These are phyloP conservation scores for Clitocybe nebularis DNA, from an alignment of 1,284 basidiomycete species.

Conservation along the genomic window DNA sequence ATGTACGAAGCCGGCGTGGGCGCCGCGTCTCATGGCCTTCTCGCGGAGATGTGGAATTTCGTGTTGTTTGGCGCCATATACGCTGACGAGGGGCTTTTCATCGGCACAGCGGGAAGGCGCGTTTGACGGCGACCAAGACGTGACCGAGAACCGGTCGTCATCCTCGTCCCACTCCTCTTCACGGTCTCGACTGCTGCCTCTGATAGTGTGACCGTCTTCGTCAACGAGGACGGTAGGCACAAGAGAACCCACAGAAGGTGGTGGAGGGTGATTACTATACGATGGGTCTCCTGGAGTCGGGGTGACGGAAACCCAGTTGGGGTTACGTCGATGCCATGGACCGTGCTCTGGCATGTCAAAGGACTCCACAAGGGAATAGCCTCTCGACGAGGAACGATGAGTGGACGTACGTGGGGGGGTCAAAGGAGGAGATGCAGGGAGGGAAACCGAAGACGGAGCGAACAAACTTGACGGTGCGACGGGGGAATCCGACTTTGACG, in stretches of 20 bases:
- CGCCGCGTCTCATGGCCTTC: conserved; percentile 12
- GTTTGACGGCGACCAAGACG: background rate
- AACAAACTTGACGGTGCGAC: background rate
- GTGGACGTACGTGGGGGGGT: conserved; percentile 6
- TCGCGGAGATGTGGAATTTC: conserved; percentile 10
- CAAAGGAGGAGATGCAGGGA: conserved; percentile 3
- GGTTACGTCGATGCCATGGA: conserved; percentile 15
- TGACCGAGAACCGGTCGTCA: no score
- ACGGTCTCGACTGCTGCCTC: conserved; percentile 3
- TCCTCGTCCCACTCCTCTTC: conserved; percentile 6
- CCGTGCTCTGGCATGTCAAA: conserved; percentile 13
- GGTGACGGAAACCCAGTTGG: conserved; percentile 5
- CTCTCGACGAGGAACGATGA: background rate
- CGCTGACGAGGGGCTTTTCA: conserved; percentile 10
- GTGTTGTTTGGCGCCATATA: conserved; percentile 10
- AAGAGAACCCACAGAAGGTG: conserved; percentile 11
- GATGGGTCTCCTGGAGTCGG: background rate
- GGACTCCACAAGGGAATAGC: background rate
- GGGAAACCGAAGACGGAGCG: conserved; percentile 3
- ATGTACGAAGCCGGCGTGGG: conserved; percentile 15
- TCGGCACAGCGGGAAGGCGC: background rate
- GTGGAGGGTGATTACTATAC: background rate
- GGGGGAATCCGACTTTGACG: conserved; percentile 2
- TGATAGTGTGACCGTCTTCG: conserved; percentile 17
- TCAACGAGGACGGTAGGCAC: conserved; percentile 20